phyloP scores from a whole-genome alignment of 2,329 filamentous ascomycete species.

The Pseudogymnoascus sp. region DNA sequence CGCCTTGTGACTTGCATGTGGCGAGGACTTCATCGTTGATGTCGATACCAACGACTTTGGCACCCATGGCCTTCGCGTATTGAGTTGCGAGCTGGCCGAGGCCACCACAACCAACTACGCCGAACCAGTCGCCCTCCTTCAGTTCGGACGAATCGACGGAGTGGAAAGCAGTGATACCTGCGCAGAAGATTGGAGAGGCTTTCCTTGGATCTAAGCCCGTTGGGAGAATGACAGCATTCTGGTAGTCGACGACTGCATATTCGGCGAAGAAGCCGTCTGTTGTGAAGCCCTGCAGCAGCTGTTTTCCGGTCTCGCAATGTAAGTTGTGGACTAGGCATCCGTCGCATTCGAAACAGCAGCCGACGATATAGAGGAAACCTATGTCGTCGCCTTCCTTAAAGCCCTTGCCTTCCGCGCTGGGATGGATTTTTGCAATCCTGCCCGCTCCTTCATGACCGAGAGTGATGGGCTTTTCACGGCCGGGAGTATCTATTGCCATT shows the following conservation, averaged over 20 bases:
- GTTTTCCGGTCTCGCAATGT: slow-evolving; percentile 35
- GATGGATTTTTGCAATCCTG: slow-evolving; percentile 35
- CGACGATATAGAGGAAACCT: slow-evolving; percentile 42
- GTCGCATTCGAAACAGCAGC: slow-evolving; percentile 41
- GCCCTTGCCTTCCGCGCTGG: slow-evolving; percentile 33
- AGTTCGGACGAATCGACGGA: slow-evolving; percentile 35
- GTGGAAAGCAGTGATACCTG: slow-evolving; percentile 42
- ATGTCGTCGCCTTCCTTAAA: slow-evolving; percentile 40
- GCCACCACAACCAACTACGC: slow-evolving; percentile 15
- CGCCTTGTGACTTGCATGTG: not conserved
- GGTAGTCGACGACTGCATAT: slow-evolving; percentile 41
- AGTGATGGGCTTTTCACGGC: slow-evolving; percentile 24
- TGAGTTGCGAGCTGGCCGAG: slow-evolving; percentile 15
- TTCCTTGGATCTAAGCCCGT: slow-evolving; percentile 31
- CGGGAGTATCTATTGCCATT: slow-evolving; percentile 24
- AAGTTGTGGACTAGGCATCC: slow-evolving; percentile 42
- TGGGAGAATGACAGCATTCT: slow-evolving; percentile 39
- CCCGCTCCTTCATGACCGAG: slow-evolving; percentile 23
- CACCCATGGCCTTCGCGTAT: slow-evolving; percentile 19
- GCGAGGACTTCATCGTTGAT: slow-evolving; percentile 14
- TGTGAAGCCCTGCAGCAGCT: slow-evolving; percentile 38
- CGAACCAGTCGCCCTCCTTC: slow-evolving; percentile 28
- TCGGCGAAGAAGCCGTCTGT: slow-evolving; percentile 42
- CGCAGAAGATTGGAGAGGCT: slow-evolving; percentile 43
- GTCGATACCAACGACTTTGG: slow-evolving; percentile 15